Evolutionary conservation across 805 yeast genomes (phyloP).

Genomic region (Isabelozyma gotoi): DNA sequence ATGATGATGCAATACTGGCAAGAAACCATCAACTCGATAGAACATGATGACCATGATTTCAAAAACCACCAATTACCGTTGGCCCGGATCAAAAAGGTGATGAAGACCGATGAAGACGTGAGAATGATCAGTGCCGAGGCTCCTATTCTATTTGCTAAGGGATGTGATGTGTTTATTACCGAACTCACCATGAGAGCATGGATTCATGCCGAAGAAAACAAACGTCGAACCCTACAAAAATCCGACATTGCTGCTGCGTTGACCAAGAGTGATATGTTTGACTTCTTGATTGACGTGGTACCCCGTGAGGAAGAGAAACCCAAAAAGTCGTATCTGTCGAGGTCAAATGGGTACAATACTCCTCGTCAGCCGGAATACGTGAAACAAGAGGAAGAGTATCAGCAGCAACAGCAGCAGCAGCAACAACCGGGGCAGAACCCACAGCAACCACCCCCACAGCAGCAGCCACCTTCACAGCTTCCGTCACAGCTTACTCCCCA

Average conservation of each 20-base stretch:
- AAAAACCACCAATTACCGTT: slow-evolving; percentile 92
- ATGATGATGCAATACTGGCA: slow-evolving; percentile 98
- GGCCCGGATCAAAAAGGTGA: slow-evolving; percentile 94
- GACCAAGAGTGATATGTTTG: slow-evolving; percentile 95
- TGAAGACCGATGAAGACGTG: slow-evolving; percentile 97
- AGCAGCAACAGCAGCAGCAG: background rate
- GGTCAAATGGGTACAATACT: slow-evolving; percentile 17
- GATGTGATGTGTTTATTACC: slow-evolving; percentile 95
- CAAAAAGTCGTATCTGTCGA: slow-evolving; percentile 32
- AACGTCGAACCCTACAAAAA: slow-evolving; percentile 90
- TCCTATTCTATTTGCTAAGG: slow-evolving; percentile 95
- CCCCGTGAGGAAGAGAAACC: slow-evolving; percentile 83
- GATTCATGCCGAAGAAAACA: slow-evolving; percentile 97
- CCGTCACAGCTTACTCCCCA: background rate
- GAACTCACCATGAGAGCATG: slow-evolving; percentile 98
- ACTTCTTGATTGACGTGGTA: slow-evolving; percentile 91
- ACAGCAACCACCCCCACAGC: slow-evolving; percentile 4
- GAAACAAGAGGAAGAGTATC: background rate
- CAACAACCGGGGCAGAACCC: background rate
- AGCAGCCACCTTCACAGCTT: background rate
- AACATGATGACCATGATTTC: slow-evolving; percentile 84
- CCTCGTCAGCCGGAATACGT: slow-evolving; percentile 4
- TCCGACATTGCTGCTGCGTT: slow-evolving; percentile 94
- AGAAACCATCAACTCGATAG: slow-evolving; percentile 87
- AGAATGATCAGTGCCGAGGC: slow-evolving; percentile 98